Evolutionary conservation across 352 stramenopile genomes (phyloP), one percentile per base, ranked within the genome.

Genomic region (Blastocystis sp.): DNA sequence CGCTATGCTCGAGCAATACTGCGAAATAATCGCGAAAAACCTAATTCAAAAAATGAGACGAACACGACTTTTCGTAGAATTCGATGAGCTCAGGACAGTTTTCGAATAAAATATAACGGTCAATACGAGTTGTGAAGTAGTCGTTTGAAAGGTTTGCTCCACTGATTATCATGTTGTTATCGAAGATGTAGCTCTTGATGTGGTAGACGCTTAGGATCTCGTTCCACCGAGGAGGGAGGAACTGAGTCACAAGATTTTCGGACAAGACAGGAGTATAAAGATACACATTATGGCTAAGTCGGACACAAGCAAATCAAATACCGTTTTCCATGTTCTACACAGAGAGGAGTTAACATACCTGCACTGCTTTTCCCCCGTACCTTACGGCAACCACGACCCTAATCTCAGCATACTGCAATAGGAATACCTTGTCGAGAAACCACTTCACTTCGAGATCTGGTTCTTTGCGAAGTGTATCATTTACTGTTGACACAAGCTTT

Each of bases 61-160:
- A 11, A 11, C 18, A 23, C 9, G 26, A n/a, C 11, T 64, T 29
- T 18, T 95, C 90, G 90, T 95, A 95, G 45, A 94, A 94, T 20
- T 90, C 73, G 7, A 91, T 92, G 1, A 95, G 90, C 2, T 87
- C 90, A 0, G 91, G 87, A 55, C 92, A 94, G 43, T 92, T 53
- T 15, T 90, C 79, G 59, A 95, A 89, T 62, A 95, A 88, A 63
- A 95, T 91, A 90, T 95, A 95, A 26, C 93, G 91, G 76, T 95
- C 93, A 69, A 95, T 93, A 45, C 93, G 87, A 62, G 94, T 93
- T 0, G 93, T 95, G 29, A 96, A 96, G 66, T 96, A 96, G 82
- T 95, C 93, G 1, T 92, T 89, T 76, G 92, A 95, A 6, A 96
- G 88, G 77, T 96, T 96, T 7, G 93, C 93, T 9, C 93, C 93